Percentiles rank a stretch among this genome's conserved stretches.
phyloP scores from a whole-genome alignment of 2,329 filamentous ascomycete genomes.

The Zopfia rhizophila region DNA sequence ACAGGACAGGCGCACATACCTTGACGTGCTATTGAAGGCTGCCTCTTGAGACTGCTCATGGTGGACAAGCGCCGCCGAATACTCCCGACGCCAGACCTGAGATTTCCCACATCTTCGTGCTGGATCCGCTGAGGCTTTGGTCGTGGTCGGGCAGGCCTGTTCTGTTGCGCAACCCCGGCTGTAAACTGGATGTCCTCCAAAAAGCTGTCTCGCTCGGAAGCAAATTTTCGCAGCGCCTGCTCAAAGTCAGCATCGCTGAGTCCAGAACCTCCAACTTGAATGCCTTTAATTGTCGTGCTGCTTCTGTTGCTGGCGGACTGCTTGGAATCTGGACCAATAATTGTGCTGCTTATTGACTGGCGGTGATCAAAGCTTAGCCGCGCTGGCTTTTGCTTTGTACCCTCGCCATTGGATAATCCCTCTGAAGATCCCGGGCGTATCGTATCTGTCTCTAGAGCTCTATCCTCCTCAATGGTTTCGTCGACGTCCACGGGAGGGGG shows the following conservation, averaged over 20 bases:
- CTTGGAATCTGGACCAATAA: conserved; percentile 54
- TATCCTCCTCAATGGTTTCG: conserved; percentile 71
- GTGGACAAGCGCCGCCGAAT: conserved; percentile 94
- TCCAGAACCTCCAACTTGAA: conserved; percentile 53
- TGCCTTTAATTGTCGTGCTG: conserved; percentile 69
- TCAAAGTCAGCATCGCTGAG: conserved; percentile 90
- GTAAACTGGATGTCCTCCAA: conserved; percentile 90
- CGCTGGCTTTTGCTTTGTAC: conserved; percentile 46
- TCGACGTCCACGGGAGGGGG: conserved; percentile 52
- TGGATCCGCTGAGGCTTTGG: conserved; percentile 81
- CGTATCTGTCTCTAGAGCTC: conserved; percentile 63
- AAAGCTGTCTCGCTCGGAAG: conserved; percentile 92
- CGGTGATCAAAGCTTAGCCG: conserved; percentile 59
- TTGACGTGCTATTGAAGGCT: conserved; percentile 78
- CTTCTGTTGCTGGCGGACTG: conserved; percentile 70
- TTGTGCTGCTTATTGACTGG: conserved; percentile 63
- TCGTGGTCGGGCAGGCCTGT: conserved; percentile 65
- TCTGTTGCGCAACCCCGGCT: conserved; percentile 72
- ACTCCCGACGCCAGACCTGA: conserved; percentile 77
- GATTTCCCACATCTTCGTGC: conserved; percentile 63
- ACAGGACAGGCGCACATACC: conserved; percentile 63
- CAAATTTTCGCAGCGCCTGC: conserved; percentile 91
- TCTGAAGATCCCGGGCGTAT: conserved; percentile 57
- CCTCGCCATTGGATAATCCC: conserved; percentile 53
- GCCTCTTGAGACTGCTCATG: conserved; percentile 93